A percentile compares a stretch with the other conserved stretches of the same genome.
These are phyloP conservation scores for Penicillium sclerotigenum DNA, from an alignment of 2,329 filamentous ascomycete species.

Conservation along the genomic window DNA sequence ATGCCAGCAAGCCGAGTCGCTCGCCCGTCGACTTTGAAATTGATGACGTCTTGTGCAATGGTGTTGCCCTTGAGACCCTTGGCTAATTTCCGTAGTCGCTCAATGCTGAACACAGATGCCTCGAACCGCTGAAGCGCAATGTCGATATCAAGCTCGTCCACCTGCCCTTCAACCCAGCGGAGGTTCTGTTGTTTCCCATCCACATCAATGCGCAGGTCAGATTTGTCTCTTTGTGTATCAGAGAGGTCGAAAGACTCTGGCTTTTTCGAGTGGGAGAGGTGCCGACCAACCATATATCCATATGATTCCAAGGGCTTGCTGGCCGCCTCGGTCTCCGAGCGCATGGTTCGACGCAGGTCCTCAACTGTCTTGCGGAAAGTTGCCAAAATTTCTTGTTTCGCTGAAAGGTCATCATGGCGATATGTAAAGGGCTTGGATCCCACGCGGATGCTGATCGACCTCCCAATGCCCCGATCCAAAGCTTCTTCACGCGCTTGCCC, in stretches of 20 bases:
- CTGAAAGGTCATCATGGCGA: conserved; percentile 75
- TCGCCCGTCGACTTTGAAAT: conserved; percentile 83
- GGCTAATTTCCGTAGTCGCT: conserved; percentile 77
- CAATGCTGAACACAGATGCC: conserved; percentile 75
- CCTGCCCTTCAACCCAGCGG: conserved; percentile 90
- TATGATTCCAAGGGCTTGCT: conserved; percentile 81
- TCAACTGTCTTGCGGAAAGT: conserved; percentile 92
- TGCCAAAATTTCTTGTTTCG: conserved; percentile 77
- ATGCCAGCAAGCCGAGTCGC: conserved; percentile 72
- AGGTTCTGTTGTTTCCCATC: conserved; percentile 96
- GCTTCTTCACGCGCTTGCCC: conserved; percentile 40
- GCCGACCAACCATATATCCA: conserved; percentile 78
- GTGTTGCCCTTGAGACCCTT: conserved; percentile 78
- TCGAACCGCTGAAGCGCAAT: conserved; percentile 90
- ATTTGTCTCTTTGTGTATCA: conserved; percentile 70
- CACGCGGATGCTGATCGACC: conserved; percentile 86
- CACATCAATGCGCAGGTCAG: conserved; percentile 81
- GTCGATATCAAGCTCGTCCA: conserved; percentile 94
- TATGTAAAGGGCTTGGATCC: conserved; percentile 93
- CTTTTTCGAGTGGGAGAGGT: conserved; percentile 69
- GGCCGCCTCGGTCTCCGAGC: conserved; percentile 82
- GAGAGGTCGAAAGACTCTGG: conserved; percentile 74
- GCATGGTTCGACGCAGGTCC: conserved; percentile 78
- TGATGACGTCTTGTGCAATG: conserved; percentile 88
- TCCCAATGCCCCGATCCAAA: conserved; percentile 63